Evolutionary conservation across 768 basidiomycete species (phyloP), one percentile per base, ranked within the genome.

Genomic region (Phylloporus arenicola): DNA sequence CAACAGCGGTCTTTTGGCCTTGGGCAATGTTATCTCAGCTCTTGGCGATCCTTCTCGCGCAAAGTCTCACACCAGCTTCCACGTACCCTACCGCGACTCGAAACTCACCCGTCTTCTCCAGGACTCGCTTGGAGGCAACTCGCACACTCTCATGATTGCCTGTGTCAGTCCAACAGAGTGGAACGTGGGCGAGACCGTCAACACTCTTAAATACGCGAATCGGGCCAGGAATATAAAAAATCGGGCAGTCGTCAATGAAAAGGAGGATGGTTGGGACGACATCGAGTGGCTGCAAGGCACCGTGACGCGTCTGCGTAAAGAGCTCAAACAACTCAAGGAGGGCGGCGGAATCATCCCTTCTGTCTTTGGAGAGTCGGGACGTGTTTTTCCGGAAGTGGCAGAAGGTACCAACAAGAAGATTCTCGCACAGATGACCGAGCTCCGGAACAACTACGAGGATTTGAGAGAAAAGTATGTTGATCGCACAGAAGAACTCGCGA

Each of bases 261-360:
- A 84, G 61, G 96, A 99, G 71, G 91, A 92, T 47, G 96, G 96
- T 11, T 99, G 96, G 96, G 95, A 97, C 56, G 96, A 99, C 65
- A 74, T 98, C 3, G 94, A 97, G 64, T 95, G 96, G 85, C 71
- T 99, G 39, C 96, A 98, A 69, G 81, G 80, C 47, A 89, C 86
- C 44, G 81, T 99, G 37, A 73, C 81, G 27, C 84, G 92, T 54
- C 71, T 99, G 43, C 79, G 96, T 43, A 92, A 85, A 65, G 95
- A 99, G 58, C 66, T 97, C 52, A 91, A 92, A 62, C 64, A 66
- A 6, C 64, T 95, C 62, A 94, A 90, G 69, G 84, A 86, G 33
- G 82, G 84, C 16, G 80, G 80, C 4, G 47, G 52, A 57, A 51
- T 59, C 17, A 51, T 61, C 27, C 25, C 55, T 39, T 54, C 64